Evolutionary conservation across 176 grass and related monocot species (phyloP), one percentile per base, ranked within the genome.

Genomic region (Musa itinerans): DNA sequence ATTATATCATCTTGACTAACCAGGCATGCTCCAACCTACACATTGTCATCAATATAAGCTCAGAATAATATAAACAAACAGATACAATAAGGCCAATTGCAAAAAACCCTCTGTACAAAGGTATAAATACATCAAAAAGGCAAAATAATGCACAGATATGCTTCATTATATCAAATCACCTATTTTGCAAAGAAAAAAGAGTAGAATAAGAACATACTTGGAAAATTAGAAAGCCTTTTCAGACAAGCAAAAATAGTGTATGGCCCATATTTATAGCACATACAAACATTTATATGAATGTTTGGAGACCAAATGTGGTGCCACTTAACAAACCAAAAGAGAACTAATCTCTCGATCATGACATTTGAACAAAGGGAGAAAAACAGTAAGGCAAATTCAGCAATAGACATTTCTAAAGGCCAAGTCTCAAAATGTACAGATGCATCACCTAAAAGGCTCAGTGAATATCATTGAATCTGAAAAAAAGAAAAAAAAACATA

Each of bases 1-100:
- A 98, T 98, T 84, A 98, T 90, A 52, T 86, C 84, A 52, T 89
- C 85, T 83, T 93, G 86, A 75, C 95, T 93, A 78, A 98, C 95
- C 68, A 98, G 69, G 78, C 90, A 98, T 80, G 95, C 95, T 83
- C 90, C 95, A 78, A 98, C 95, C 95, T 93, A 78, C 65, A 85
- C 11, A 80, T n/a, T 6, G 12, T 71, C 34, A 10, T 62, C 20
- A 15, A 62, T 19, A 15, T n/a, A 15, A 17, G 10, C 14, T 11
- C 5, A 49, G 17, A 48, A 12, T 19, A 65, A 14, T 63, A 51
- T 51, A 24, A 17, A 25, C 24, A 73, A 14, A 14, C 19, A 12
- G 16, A n/a, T 49, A 1, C 24, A 63, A 16, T 15, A 76, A 22
- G 2, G 16, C 9, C 50, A 51, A 20, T 20, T 23, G 8, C 16